Evolutionary conservation across 495 filamentous ascomycete species (phyloP).

Genomic region (Delitschia confertaspora): DNA sequence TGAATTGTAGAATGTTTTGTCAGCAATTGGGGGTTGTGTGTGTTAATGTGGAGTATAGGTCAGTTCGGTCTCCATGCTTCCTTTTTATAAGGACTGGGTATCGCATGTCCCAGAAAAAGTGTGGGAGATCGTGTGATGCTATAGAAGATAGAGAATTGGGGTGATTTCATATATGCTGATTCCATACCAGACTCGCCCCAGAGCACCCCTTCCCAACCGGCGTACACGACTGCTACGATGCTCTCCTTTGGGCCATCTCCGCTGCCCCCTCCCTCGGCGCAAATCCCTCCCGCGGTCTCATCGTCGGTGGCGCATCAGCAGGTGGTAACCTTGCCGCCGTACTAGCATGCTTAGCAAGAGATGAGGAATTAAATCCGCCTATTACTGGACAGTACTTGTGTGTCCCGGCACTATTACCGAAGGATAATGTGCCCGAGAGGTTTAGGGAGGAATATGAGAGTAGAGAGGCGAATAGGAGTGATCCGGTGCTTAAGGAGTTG

Average conservation of each 20-base stretch:
- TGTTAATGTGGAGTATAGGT: conserved; percentile 29
- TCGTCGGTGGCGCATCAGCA: conserved; percentile 26
- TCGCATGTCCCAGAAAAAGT: no score
- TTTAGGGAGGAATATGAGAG: conserved; percentile 10
- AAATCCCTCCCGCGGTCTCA: conserved; percentile 17
- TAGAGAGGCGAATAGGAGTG: not conserved
- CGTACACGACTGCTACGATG: conserved; percentile 25
- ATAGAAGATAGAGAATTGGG: not conserved
- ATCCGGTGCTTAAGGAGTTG: conserved; percentile 16
- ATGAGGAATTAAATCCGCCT: conserved; percentile 14
- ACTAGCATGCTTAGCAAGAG: conserved; percentile 17
- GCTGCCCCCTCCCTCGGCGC: conserved; percentile 9
- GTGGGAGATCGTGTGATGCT: not conserved
- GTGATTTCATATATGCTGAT: no score
- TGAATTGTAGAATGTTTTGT: conserved; percentile 24
- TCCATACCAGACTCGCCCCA: conserved; percentile 27
- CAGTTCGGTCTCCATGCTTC: not conserved
- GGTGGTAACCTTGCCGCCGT: conserved; percentile 26
- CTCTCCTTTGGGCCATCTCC: conserved; percentile 16
- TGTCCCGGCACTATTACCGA: conserved; percentile 18
- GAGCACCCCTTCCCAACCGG: conserved; percentile 22
- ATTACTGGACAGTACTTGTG: conserved; percentile 26
- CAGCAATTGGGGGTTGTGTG: conserved; percentile 21
- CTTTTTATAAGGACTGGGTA: not conserved
- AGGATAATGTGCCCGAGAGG: conserved; percentile 5